Base-by-base conservation (phyloP, 225 moss, liverwort and hornwort genomes). In the Pseudoscleropodium purum region DNA sequence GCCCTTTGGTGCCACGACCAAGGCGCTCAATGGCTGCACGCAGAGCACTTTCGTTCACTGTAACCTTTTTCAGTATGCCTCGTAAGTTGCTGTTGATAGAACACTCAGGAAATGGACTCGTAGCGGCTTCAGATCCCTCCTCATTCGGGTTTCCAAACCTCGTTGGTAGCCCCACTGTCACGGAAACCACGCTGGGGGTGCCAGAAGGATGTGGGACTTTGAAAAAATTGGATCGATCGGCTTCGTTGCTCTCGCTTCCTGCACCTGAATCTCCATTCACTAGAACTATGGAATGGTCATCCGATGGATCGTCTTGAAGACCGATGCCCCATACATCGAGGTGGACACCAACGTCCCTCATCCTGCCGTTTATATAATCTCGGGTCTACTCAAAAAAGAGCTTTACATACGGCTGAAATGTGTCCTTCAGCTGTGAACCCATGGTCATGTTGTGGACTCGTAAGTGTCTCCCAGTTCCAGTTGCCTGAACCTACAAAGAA, bases 121-220 rank as follows among this genome's bases (percentile, higher is more conserved):
- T 83, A 10, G 41, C 57, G 15, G 15, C 26, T 62, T 83, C 88
- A 41, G 64, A 45, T 33, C 37, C 91, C 37, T 87, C 88, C 30
- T 82, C 87, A 56, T 45, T 74, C 23, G 90, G 82, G 15, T 85
- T 90, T n/a, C 94, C 92, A 62, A 92, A 94, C 79, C 94, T 82
- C 57, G 90, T 86, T 7, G 94, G 94, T 30, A 67, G 16, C 56
- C 94, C 94, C 68, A 94, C 94, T 9, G 90, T 87, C 60, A 92
- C 75, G 52, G 91, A 91, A 39, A 92, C 78, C 49, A 37, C 19
- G 30, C 60, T 21, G 18, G 88, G 65, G 49, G 83, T 43, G 83
- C 36, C 81, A 36, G 83, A 49, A 36, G 36, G 45, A 49, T 17
- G 64, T 65, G 25, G 51, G 29, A 78, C 83, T 30, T 51, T 5